phyloP scores from a whole-genome alignment of 2,329 filamentous ascomycete genomes.

The Tolypocladium guangdongense region DNA sequence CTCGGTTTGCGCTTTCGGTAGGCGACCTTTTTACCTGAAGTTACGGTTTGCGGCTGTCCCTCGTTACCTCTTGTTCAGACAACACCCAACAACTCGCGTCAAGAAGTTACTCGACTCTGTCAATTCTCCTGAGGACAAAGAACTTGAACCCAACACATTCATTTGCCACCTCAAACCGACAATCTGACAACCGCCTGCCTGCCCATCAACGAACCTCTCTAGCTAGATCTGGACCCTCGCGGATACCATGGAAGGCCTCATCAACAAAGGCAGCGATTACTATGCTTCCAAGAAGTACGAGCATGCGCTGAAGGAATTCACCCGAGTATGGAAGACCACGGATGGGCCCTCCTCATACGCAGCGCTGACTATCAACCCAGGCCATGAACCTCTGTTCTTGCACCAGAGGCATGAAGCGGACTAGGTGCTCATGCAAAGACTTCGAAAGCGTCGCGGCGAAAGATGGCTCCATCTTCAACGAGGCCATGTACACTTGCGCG shows the following conservation, averaged over 20 bases:
- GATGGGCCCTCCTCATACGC: not conserved
- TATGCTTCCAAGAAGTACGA: slow-evolving; percentile 23
- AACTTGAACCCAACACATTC: too few species aligned
- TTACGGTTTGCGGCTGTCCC: too few species aligned
- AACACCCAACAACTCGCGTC: too few species aligned
- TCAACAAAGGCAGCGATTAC: slow-evolving; percentile 3
- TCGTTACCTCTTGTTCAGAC: too few species aligned
- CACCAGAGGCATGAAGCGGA: slow-evolving; percentile 20
- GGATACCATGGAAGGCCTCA: not conserved
- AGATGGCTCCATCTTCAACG: slow-evolving; percentile 27
- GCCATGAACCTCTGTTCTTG: slow-evolving; percentile 26
- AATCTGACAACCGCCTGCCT: too few species aligned
- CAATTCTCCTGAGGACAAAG: too few species aligned
- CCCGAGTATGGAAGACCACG: slow-evolving; percentile 14
- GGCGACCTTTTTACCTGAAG: too few species aligned
- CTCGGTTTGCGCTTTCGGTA: too few species aligned
- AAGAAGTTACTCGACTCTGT: too few species aligned
- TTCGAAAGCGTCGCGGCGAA: slow-evolving; percentile 21
- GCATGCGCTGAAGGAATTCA: slow-evolving; percentile 25
- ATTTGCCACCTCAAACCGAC: too few species aligned
- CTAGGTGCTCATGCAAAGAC: slow-evolving; percentile 28
- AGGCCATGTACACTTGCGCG: slow-evolving; percentile 28
- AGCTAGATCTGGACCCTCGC: not conserved
- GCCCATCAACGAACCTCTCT: too few species aligned
- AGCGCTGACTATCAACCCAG: slow-evolving; percentile 9